Percentiles rank a stretch among this genome's conserved stretches.
These are phyloP conservation scores for Diddensiella caesifluorescens DNA, from an alignment of 805 yeast species.

Conservation along the genomic window DNA sequence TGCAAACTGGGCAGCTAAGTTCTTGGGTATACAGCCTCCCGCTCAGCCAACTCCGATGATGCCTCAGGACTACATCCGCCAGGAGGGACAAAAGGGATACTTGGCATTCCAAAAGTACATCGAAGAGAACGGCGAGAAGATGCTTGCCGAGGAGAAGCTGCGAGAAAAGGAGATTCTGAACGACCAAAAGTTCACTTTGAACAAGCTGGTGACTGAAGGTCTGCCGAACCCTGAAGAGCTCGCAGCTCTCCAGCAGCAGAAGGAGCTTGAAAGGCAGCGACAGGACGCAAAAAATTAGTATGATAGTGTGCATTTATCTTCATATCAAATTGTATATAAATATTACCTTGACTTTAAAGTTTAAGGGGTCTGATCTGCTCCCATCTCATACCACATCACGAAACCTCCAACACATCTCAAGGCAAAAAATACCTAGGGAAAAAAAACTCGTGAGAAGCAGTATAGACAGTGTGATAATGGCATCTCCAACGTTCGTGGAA, in stretches of 20 bases:
- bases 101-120: constrained; percentile 73
- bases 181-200: constrained; percentile 76
- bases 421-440: no score
- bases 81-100: constrained; percentile 87
- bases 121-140: constrained; percentile 67
- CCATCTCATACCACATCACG: no score
- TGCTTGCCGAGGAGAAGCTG: constrained; percentile 45
- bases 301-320: no score
- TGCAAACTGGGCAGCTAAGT: constrained; percentile 49
- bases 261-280: constrained; percentile 13
- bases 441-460: no score
- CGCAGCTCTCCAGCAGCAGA: constrained; percentile 21
- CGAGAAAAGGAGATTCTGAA: constrained; percentile 68
- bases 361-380: no score
- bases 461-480: not conserved
- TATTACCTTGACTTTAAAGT: no score
- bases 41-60: constrained; percentile 53
- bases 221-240: constrained; percentile 33
- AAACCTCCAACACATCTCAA: no score
- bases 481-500: not conserved
- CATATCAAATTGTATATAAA: no score
- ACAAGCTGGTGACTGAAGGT: constrained; percentile 76
- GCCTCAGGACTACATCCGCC: constrained; percentile 86
- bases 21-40: constrained; percentile 59
- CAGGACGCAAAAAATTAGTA: no score